A percentile compares a stretch with the other conserved stretches of the same genome.
These are phyloP conservation scores for Tolypocladium ovalisporum DNA, from an alignment of 2,329 filamentous ascomycete genomes.

Conservation along the genomic window DNA sequence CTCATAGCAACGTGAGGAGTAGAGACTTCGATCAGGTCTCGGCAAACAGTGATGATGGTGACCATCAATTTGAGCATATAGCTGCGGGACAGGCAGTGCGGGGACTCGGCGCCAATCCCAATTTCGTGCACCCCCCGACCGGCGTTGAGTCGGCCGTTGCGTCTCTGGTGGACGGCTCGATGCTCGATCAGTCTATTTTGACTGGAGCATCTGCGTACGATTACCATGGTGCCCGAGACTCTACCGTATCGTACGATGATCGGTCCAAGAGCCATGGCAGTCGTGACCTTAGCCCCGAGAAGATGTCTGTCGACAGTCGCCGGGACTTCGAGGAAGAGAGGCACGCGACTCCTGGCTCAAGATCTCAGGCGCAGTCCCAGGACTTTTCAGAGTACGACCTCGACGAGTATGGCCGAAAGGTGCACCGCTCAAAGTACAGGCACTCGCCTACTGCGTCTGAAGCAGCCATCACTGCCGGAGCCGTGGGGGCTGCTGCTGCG, in stretches of 20 bases:
- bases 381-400: conserved; percentile 46
- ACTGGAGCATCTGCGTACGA: conserved; percentile 46
- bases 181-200: conserved; percentile 56
- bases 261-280: conserved; percentile 17
- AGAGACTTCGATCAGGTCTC: conserved; percentile 43
- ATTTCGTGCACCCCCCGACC: conserved; percentile 60
- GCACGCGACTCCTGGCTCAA: conserved; percentile 26
- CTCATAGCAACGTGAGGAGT: conserved; percentile 30
- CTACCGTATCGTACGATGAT: conserved; percentile 24
- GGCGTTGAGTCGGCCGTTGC: conserved; percentile 85
- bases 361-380: conserved; percentile 28
- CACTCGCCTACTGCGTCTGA: conserved; percentile 47
- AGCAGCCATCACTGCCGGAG: conserved; percentile 45
- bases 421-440: conserved; percentile 31
- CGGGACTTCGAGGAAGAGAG: conserved; percentile 27
- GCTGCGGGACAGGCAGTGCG: conserved; percentile 60
- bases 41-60: conserved; percentile 43
- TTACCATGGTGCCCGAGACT: conserved; percentile 26
- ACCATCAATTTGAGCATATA: conserved; percentile 47
- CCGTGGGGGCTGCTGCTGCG: conserved; percentile 41
- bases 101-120: conserved; percentile 60
- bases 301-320: conserved; percentile 28
- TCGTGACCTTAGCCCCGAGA: conserved; percentile 28
- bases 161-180: conserved; percentile 70
- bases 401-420: conserved; percentile 46